phyloP scores from a whole-genome alignment of 805 yeast genomes.

The Saccharomycopsis babjevae region DNA sequence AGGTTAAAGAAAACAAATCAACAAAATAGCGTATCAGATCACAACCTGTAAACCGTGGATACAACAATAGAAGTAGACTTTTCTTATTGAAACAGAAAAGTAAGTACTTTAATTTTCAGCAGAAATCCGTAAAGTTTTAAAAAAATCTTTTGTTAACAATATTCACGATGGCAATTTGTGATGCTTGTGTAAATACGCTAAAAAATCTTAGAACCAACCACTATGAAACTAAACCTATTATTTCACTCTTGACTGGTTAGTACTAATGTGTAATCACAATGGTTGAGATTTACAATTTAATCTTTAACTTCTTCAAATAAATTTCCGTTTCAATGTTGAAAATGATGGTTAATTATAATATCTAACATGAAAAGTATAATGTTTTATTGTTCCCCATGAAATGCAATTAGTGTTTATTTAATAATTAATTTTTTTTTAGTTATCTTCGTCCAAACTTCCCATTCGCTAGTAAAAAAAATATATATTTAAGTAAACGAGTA shows the following conservation, averaged over 20 bases:
- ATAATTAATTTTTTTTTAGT: neutral
- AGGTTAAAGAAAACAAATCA: neutral
- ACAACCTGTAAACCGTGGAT: neutral
- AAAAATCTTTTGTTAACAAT: neutral
- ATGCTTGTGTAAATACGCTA: neutral
- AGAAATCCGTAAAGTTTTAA: neutral
- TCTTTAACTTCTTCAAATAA: too few species aligned
- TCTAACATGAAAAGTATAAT: neutral
- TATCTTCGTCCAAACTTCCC: neutral
- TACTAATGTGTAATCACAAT: neutral
- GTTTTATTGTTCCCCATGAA: neutral
- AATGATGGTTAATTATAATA: neutral
- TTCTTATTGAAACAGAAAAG: too few species aligned
- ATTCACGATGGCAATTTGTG: neutral
- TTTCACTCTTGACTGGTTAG: neutral
- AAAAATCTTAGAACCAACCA: neutral
- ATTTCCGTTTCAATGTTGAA: too few species aligned
- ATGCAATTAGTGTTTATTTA: neutral
- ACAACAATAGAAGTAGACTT: neutral
- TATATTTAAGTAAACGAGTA: neutral
- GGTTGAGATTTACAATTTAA: neutral
- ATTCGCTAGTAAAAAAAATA: neutral
- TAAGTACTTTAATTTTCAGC: too few species aligned
- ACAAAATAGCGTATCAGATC: too few species aligned
- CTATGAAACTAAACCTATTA: neutral